These are phyloP conservation scores for Hortiboletus campestris DNA, from an alignment of 768 basidiomycete genomes.

Conservation along the genomic window DNA sequence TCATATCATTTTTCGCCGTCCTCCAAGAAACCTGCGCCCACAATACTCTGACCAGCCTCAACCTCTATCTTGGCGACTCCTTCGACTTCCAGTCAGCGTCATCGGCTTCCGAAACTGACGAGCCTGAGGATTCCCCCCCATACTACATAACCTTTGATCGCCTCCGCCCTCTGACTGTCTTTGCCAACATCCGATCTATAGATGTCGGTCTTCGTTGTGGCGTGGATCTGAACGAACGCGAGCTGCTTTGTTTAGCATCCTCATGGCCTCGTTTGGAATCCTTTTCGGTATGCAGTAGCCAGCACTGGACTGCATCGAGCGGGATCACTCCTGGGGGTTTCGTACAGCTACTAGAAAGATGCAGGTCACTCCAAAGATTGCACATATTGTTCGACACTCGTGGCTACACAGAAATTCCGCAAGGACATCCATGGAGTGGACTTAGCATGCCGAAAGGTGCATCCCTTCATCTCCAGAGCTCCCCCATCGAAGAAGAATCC, in stretches of 20 bases:
- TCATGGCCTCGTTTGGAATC: slow-evolving; percentile 8
- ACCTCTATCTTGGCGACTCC: background rate
- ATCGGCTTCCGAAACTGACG: too few relatives aligned
- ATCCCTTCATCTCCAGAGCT: background rate
- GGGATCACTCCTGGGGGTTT: slow-evolving; percentile 13
- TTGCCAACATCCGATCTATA: slow-evolving; percentile 4
- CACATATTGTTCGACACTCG: slow-evolving; percentile 1
- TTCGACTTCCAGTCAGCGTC: background rate
- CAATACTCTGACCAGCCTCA: too few relatives aligned
- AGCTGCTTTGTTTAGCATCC: slow-evolving; percentile 12
- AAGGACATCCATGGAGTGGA: slow-evolving; percentile 11
- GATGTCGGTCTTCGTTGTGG: background rate
- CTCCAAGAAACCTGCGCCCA: background rate
- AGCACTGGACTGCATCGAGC: slow-evolving; percentile 2
- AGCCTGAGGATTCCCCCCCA: too few relatives aligned
- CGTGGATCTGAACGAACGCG: slow-evolving; percentile 3
- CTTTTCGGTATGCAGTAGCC: background rate
- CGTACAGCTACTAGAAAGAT: slow-evolving; percentile 10
- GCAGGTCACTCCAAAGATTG: slow-evolving; percentile 9
- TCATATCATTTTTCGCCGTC: slow-evolving; percentile 2
- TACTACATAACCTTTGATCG: background rate
- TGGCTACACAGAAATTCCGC: slow-evolving; percentile 9
- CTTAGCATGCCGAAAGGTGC: background rate
- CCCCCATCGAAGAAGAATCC: slow-evolving; percentile 1
- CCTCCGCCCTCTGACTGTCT: slow-evolving; percentile 3